phyloP scores from a whole-genome alignment of 768 basidiomycete species.

The Russula ochroleuca region DNA sequence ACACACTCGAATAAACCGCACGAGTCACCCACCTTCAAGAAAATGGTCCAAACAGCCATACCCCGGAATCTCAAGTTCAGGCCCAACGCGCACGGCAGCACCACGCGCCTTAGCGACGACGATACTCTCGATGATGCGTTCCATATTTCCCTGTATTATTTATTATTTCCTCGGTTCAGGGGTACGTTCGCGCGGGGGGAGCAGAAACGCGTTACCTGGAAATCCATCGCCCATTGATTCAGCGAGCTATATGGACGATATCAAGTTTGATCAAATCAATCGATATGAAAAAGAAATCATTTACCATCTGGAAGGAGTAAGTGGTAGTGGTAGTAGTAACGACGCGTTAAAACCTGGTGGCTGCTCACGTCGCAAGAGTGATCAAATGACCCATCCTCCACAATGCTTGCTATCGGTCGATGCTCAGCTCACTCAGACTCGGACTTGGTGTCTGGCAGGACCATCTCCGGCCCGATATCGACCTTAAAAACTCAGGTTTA shows the following conservation, averaged over 20 bases:
- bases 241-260: conserved; percentile 57
- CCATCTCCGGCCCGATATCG: too few species aligned
- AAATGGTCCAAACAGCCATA: conserved; percentile 99
- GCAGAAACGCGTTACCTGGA: conserved; percentile 51
- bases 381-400: conserved; percentile 76
- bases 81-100: conserved; percentile 89
- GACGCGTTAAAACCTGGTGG: neutral
- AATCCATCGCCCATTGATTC: conserved; percentile 97
- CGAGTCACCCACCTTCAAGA: conserved; percentile 64
- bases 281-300: neutral
- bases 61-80: conserved; percentile 95
- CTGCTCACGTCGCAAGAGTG: conserved; percentile 79
- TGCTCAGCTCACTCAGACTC: neutral
- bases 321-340: conserved; percentile 30
- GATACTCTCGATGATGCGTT: conserved; percentile 87
- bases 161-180: too few species aligned
- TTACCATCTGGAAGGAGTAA: conserved; percentile 9
- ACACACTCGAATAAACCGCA: neutral
- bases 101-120: conserved; percentile 81
- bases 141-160: conserved; percentile 73
- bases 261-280: neutral
- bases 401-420: neutral
- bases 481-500: neutral
- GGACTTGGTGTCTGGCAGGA: too few species aligned
- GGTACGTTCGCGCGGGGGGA: neutral